Conservation (phyloP, 1,139 yeast species). For the Groenewaldozyma sp. region DNA sequence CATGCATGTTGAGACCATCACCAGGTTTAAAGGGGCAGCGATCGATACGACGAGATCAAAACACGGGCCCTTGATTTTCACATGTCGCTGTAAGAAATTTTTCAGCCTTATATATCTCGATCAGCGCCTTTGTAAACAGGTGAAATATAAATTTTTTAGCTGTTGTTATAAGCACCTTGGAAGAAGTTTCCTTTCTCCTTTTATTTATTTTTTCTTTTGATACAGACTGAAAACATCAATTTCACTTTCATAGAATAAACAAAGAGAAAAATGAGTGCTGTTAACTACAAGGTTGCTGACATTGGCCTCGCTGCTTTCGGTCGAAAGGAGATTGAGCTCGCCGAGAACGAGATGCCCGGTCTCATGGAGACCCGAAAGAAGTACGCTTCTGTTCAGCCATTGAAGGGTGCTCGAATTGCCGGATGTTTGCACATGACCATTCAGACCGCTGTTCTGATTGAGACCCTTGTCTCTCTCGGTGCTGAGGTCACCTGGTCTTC, state of each 20-base stretch:
- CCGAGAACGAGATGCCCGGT: slow-evolving; percentile 99
- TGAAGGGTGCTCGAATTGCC: slow-evolving; percentile 97
- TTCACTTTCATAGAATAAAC: too few species aligned
- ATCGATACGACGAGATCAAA: too few species aligned
- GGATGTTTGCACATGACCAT: slow-evolving; percentile 99
- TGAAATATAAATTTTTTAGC: too few species aligned
- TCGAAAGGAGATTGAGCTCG: slow-evolving; percentile 98
- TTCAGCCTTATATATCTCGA: too few species aligned
- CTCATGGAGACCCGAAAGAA: slow-evolving; percentile 94
- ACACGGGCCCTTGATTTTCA: too few species aligned
- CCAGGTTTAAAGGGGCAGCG: too few species aligned
- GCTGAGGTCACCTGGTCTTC: slow-evolving; percentile 99
- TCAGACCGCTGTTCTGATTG: slow-evolving; percentile 98
- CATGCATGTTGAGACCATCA: too few species aligned
- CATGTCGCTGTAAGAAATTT: too few species aligned
- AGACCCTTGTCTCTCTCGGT: slow-evolving; percentile 94
- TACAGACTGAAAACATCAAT: slow-evolving; percentile 12
- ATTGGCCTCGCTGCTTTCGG: slow-evolving; percentile 99
- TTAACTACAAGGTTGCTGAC: slow-evolving; percentile 93
- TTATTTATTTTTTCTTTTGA: slow-evolving; percentile 1
- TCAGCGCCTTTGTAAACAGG: too few species aligned
- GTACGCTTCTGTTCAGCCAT: slow-evolving; percentile 89
- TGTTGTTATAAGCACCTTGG: too few species aligned
- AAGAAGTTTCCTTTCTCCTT: slow-evolving; percentile 4
- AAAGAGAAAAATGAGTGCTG: too few species aligned